Base-by-base conservation (phyloP, 225 moss, liverwort and hornwort genomes). In the Marchantia paleacea region DNA sequence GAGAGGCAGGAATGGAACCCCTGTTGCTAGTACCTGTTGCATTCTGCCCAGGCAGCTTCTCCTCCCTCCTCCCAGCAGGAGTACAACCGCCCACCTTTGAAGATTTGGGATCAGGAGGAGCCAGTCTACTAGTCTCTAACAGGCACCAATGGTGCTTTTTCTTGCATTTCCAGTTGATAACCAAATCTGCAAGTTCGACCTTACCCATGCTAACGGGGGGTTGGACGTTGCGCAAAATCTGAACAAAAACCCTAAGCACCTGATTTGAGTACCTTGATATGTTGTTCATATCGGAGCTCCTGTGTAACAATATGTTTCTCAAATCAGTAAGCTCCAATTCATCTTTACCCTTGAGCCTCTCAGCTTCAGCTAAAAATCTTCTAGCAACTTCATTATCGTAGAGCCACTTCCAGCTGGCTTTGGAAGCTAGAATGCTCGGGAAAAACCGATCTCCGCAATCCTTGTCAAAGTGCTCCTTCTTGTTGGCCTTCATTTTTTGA, bases 111-210 rank as follows among this genome's bases (percentile, higher is more conserved):
- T 47, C 39, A 20, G 63, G 58, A 69, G 66, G 30, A 80, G 14
- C 55, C 24, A 85, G 28, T 47, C 85, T 79, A 75, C 78, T 78
- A 11, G 70, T 61, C 72, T 89, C 89, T 72, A 89, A 74, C 25
- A 81, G 79, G 77, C 89, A 89, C 84, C 84, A 86, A 26, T 60
- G 83, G 26, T 80, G 62, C 78, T 69, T 79, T 26, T 83, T 80
- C 82, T 89, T 89, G 78, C 89, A 89, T 62, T 72, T 85, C 89
- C 89, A 89, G 24, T 78, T 79, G 26, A 82, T 82, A 75, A 86
- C 82, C 75, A 89, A 63, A 70, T 82, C 78, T 29, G 80, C 86
- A 30, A 89, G 84, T 69, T 86, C 84, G 20, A 78, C 67, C 73
- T 83, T 89, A 19, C 82, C 83, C 73, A 89, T 69, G 11, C 69